phyloP scores from a whole-genome alignment of 768 basidiomycete genomes.

The Stropharia rugosoannulata region DNA sequence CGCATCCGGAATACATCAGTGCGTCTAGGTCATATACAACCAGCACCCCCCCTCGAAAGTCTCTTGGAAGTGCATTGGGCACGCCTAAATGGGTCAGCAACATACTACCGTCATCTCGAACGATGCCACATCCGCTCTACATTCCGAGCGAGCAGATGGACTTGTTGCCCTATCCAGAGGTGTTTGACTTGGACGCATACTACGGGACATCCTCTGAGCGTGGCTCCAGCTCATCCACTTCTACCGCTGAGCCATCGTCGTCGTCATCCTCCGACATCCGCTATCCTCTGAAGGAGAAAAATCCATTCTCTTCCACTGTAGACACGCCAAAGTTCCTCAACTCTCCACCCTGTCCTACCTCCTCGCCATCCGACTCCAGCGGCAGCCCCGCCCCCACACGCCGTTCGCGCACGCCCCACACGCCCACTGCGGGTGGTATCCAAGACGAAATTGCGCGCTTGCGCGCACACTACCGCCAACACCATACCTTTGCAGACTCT shows the following conservation, averaged over 20 bases:
- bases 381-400: conserved; percentile 1
- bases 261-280: not conserved
- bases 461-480: conserved; percentile 10
- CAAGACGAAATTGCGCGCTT: conserved; percentile 7
- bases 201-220: conserved; percentile 10
- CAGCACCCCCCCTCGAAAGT: conserved; percentile 14
- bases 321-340: not conserved
- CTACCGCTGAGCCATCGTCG: not conserved
- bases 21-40: conserved; percentile 8
- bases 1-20: not conserved
- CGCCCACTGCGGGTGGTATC: not conserved
- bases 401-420: conserved; percentile 7
- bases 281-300: not conserved
- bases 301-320: not conserved
- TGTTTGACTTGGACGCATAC: conserved; percentile 26
- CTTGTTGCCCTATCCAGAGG: conserved; percentile 21
- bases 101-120: not conserved
- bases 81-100: not conserved
- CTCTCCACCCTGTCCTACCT: not conserved
- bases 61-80: not conserved
- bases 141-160: conserved; percentile 11
- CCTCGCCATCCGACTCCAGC: not conserved
- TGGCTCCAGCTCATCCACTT: conserved; percentile 2
- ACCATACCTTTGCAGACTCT: conserved; percentile 9
- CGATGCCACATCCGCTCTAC: conserved; percentile 1